Percentiles rank a stretch among this genome's conserved stretches.
Evolutionary conservation across 1,284 basidiomycete genomes (phyloP).

Genomic region (Phellopilus nigrolimitatus): DNA sequence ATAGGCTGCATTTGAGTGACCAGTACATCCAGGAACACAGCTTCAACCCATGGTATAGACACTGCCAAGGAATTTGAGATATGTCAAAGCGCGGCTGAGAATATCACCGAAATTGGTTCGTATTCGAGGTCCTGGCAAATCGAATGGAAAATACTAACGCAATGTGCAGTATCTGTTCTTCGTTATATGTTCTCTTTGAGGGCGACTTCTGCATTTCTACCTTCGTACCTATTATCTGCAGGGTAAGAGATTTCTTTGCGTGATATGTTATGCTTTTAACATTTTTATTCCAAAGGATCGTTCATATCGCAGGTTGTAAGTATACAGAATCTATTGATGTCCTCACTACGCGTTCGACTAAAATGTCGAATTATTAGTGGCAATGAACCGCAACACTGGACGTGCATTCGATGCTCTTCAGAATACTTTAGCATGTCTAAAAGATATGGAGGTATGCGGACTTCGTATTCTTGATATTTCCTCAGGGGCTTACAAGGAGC

Average conservation of each 20-base stretch:
- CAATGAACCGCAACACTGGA: constrained; percentile 53
- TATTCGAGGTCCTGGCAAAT: not conserved
- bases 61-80: constrained; percentile 65
- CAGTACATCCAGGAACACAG: constrained; percentile 3
- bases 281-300: constrained; percentile 48
- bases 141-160: not conserved
- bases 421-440: constrained; percentile 62
- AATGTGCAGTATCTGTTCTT: not conserved
- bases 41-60: constrained; percentile 20
- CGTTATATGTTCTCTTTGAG: constrained; percentile 20
- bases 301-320: constrained; percentile 77
- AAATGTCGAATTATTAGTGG: constrained; percentile 42
- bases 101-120: constrained; percentile 65
- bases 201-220: constrained; percentile 60
- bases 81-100: constrained; percentile 71
- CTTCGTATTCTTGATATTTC: not conserved
- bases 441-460: constrained; percentile 61
- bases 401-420: constrained; percentile 64
- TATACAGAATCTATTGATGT: constrained; percentile 11
- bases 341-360: not conserved
- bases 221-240: constrained; percentile 71
- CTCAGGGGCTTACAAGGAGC: too few relatives aligned
- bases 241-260: constrained; percentile 40
- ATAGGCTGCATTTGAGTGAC: not conserved
- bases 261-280: not conserved